Base-by-base conservation (phyloP, 2,329 filamentous ascomycete species). In the Diaporthe vaccinii region DNA sequence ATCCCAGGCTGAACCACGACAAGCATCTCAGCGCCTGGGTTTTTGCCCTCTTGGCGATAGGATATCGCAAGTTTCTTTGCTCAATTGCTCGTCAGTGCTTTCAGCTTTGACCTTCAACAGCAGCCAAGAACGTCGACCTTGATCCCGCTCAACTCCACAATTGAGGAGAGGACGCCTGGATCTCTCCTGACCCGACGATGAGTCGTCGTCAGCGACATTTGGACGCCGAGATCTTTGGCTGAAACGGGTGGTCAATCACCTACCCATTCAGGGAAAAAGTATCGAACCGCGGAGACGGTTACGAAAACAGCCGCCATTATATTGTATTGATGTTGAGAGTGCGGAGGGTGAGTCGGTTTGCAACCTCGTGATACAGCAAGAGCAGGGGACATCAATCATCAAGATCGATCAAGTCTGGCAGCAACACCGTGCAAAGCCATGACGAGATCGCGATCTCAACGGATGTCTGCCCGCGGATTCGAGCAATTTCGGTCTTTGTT, bases 31-130 rank as follows among this genome's bases (percentile, higher is more conserved):
- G 46, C 44, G 46, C 46, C 8, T 41, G 49, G 22, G 12, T 69
- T 39, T 41, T 49, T 39, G 44, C 65, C 46, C 8, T 39, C 65
- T 69, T 69, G 65, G 65, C 65, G 22, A 28, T n/a, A 69, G 55
- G 62, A 53, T 31, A 68, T 68, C 46, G 62, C 25, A 53, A 68
- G 46, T 34, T 68, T 12, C 14, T 39, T 8, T 39, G n/a, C 25
- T 22, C 34, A 20, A 28, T 68, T 25, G 46, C 39, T 39, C 22
- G 8, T 31, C 46, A 25, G 10, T 28, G 22, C 17, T 4, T 22
- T 55, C n/a, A 41, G 65, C 65, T 69, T 69, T 69, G 65, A 69
- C 65, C 34, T 1, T 53, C 49, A 28, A 28, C 7, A 53, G 31
- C 22, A 53, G 65, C 65, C 65, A 69, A 69, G 49, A 28, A 39